Conservation (phyloP, 345 rosid species). For the Arabis alpina region DNA sequence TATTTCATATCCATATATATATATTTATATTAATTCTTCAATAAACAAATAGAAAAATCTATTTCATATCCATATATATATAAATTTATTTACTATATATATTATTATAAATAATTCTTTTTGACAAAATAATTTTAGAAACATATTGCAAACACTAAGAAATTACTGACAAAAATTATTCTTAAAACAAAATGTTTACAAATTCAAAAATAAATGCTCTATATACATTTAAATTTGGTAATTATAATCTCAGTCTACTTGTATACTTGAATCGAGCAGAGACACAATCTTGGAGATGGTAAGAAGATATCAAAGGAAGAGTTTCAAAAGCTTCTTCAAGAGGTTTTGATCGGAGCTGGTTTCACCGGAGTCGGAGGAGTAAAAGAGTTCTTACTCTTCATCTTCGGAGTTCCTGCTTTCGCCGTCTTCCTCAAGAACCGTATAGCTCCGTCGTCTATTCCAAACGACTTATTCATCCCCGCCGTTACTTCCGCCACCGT, state of each 20-base stretch:
- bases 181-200: too few species aligned
- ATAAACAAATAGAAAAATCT: too few species aligned
- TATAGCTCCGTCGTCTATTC: conserved; percentile 51
- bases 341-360: conserved; percentile 56
- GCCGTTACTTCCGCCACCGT: conserved; percentile 79
- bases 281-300: conserved; percentile 46
- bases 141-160: too few species aligned
- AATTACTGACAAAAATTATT: too few species aligned
- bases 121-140: too few species aligned
- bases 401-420: conserved; percentile 67
- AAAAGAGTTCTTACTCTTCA: conserved; percentile 60
- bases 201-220: too few species aligned
- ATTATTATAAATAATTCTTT: too few species aligned
- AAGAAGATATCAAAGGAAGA: conserved; percentile 53
- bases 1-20: too few species aligned
- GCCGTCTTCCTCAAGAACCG: conserved; percentile 63
- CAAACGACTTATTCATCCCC: conserved; percentile 74
- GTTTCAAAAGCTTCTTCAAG: conserved; percentile 63
- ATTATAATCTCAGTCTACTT: neutral
- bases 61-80: too few species aligned
- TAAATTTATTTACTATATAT: too few species aligned
- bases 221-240: too few species aligned
- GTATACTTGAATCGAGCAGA: conserved; percentile 40
- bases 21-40: too few species aligned
- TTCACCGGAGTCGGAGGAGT: conserved; percentile 79